Evolutionary conservation across 176 grass and related monocot species (phyloP), one percentile per base, ranked within the genome.

Genomic region (Lolium perenne): DNA sequence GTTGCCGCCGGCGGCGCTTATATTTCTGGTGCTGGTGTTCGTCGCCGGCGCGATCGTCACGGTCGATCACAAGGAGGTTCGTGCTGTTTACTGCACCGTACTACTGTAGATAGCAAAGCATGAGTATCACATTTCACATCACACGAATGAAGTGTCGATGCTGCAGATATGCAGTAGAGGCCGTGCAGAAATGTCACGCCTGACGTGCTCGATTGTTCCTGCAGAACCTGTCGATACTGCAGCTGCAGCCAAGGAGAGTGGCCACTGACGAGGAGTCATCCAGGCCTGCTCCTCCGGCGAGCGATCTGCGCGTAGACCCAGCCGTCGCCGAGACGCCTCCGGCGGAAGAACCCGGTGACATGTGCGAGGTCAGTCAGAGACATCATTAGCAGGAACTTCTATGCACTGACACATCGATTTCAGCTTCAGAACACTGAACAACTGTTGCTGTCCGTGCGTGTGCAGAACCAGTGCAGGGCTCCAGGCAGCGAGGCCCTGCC

Each of bases 401-500:
- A 17, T 54, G 51, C 8, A 16, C 10, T 12, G 26, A 13, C 22
- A 38, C 64, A 17, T 71, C 17, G 2, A 15, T 54, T 76, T 76
- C 73, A 74, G 71, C 13, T 50, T 74, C 63, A 48, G 79, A 76
- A 76, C 15, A 74, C 79, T 87, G 71, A 84, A 79, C 57, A 57
- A 76, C 23, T 20, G 51, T 55, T 74, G 10, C 38, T 67, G 76
- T 56, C 3, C n/a, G 35, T 77, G 40, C 13, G n/a, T 85, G 18
- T 92, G 22, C 85, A 98, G 95, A 82, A 50, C 45, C 86, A 77
- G 49, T 87, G 84, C 83, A 84, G 82, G 17, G 78, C 93, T 29
- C 46, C 82, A 67, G 95, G 95, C 74, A 95, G 90, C 80, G 90
- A 98, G 65, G 35, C 86, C 20, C 86, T 98, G 88, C 95, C 95